Evolutionary conservation across 2,329 filamentous ascomycete species (phyloP), one percentile per base, ranked within the genome.

Genomic region (Colletotrichum sp.): DNA sequence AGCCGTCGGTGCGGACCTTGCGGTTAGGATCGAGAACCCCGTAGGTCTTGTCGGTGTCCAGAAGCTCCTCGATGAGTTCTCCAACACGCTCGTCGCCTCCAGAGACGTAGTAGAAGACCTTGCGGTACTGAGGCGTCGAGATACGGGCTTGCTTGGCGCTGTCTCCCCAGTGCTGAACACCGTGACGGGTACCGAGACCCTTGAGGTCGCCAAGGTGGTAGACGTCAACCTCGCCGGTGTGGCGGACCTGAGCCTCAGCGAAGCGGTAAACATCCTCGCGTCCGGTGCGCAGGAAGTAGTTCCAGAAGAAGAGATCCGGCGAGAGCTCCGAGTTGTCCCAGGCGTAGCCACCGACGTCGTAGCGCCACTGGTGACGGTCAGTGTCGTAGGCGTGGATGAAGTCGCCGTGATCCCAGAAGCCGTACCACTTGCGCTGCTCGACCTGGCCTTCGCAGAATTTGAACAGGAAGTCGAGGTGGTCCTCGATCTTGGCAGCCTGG

Each of bases 251-350:
- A 0, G 89, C 87, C 77, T 92, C 90, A 0, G 90, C 90, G 61
- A 92, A 87, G 0, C 88, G 85, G 77, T 88, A 93, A 1, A 90
- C 87, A 66, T 91, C 89, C 5, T 86, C 85, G 3, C 88, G 84
- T 0, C 90, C 90, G 0, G 90, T 92, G 12, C 88, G 87, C 3
- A 92, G 84, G 81, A 92, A 93, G 71, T 90, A 89, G 6, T 86
- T 87, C 91, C 91, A 92, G 76, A 92, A 87, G 82, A 89, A 92
- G 3, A 92, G 80, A 76, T 92, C 90, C 0, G 91, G 89, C 0
- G 90, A 92, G 0, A 93, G 83, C 78, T 93, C 90, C 0, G 88
- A 90, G 77, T 92, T 92, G 63, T 92, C 90, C 91, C 91, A 92
- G 0, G 90, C 90, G 72, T 90, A 92, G 0, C 91, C 91, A 5